These are phyloP conservation scores for Pythium sukuiense DNA, from an alignment of 352 stramenopile genomes.

Conservation along the genomic window DNA sequence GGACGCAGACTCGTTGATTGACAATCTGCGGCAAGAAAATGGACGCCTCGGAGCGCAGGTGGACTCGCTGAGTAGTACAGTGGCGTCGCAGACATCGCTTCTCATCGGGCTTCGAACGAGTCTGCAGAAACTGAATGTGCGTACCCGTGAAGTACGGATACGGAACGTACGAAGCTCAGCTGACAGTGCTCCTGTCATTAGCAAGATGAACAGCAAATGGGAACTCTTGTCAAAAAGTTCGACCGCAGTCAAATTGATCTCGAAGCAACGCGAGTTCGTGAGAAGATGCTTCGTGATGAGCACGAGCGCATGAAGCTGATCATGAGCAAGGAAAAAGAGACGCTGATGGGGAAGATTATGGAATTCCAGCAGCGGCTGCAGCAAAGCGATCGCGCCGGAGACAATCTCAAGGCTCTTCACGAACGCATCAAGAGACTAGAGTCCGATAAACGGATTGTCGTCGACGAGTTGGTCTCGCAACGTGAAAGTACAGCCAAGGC, in stretches of 20 bases:
- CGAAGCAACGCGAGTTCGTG: conserved; percentile 43
- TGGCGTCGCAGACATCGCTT: conserved; percentile 55
- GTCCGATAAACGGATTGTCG: conserved; percentile 32
- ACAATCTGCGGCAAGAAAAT: conserved; percentile 44
- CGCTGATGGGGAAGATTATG: conserved; percentile 57
- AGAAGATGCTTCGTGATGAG: conserved; percentile 57
- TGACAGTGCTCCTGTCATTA: conserved; percentile 12
- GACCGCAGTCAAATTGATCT: conserved; percentile 54
- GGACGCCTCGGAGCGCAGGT: conserved; percentile 35
- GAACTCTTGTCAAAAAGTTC: conserved; percentile 43
- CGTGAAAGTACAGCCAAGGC: conserved; percentile 16
- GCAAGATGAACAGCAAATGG: conserved; percentile 50
- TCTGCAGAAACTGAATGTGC: conserved; percentile 49
- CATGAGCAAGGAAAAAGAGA: conserved; percentile 49
- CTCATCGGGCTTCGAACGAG: conserved; percentile 59
- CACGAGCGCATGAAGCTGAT: conserved; percentile 41
- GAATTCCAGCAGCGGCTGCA: conserved; percentile 56
- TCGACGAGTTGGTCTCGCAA: conserved; percentile 13
- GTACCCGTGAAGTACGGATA: neutral
- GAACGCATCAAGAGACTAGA: conserved; percentile 34
- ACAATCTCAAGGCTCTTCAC: conserved; percentile 37
- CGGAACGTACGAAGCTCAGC: neutral
- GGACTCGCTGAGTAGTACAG: conserved; percentile 48
- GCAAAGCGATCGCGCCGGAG: conserved; percentile 26
- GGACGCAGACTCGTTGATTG: conserved; percentile 38